Evolutionary conservation across 2,329 filamentous ascomycete genomes (phyloP).

Genomic region (Fusarium palustre): DNA sequence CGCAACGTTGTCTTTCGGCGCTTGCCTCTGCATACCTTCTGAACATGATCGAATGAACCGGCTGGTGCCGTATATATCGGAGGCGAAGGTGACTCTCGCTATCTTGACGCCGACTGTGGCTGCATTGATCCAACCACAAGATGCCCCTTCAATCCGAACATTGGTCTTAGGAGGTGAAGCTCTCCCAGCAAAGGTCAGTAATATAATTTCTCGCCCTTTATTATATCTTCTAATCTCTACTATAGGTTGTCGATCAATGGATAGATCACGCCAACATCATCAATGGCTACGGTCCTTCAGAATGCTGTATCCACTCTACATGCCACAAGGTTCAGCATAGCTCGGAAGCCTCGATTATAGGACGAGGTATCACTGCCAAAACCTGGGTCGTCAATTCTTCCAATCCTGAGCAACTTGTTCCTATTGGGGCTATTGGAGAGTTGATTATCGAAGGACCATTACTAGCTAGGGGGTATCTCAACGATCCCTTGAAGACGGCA

Average conservation of each 20-base stretch:
- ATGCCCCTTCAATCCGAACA: background rate
- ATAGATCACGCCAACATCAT: background rate
- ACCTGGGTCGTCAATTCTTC: background rate
- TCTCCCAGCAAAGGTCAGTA: background rate
- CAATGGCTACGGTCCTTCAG: background rate
- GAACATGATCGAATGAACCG: conserved; percentile 1
- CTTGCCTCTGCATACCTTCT: background rate
- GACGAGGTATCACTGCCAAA: background rate
- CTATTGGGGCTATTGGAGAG: background rate
- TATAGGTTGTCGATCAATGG: conserved; percentile 6
- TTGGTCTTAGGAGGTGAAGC: background rate
- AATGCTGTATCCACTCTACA: conserved; percentile 2
- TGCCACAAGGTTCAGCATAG: background rate
- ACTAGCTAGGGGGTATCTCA: background rate
- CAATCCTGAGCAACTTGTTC: background rate
- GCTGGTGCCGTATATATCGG: background rate
- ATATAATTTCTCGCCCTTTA: background rate
- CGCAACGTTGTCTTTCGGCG: background rate
- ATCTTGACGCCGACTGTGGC: conserved; percentile 1
- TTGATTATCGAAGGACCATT: conserved; percentile 3
- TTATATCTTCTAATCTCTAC: background rate
- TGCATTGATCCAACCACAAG: background rate
- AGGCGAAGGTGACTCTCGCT: background rate
- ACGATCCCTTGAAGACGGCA: background rate
- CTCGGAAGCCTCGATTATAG: background rate